Conservation (phyloP, 1,284 basidiomycete species). For the Ganoderma lucidum region DNA sequence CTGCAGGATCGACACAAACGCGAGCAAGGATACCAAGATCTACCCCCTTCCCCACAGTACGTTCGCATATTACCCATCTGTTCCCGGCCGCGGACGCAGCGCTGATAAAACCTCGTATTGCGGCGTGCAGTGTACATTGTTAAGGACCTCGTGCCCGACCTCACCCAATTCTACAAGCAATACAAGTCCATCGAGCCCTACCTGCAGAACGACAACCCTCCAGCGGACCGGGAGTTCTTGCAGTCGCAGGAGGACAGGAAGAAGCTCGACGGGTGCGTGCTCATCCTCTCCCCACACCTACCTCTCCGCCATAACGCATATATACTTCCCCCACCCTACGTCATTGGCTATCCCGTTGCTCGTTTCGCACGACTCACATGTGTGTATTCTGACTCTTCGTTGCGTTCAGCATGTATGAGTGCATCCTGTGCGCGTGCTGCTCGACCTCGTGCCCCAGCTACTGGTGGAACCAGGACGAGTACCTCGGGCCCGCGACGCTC, state of each 20-base stretch:
- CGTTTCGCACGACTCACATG: constrained; percentile 5
- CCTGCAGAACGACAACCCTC: constrained; percentile 92
- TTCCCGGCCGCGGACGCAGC: not conserved
- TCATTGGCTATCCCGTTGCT: constrained; percentile 10
- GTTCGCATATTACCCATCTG: constrained; percentile 42
- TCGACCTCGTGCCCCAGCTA: constrained; percentile 96
- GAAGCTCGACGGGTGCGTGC: constrained; percentile 87
- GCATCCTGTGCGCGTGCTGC: constrained; percentile 95
- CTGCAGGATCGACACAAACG: constrained; percentile 90
- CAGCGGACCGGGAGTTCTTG: constrained; percentile 83
- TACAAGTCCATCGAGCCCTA: constrained; percentile 99
- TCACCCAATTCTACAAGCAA: constrained; percentile 97
- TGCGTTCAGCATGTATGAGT: constrained; percentile 80
- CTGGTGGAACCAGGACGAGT: constrained; percentile 99
- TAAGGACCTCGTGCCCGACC: constrained; percentile 95
- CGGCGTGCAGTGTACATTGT: constrained; percentile 90
- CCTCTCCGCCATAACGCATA: constrained; percentile 8
- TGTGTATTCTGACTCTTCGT: not conserved
- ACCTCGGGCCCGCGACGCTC: constrained; percentile 95
- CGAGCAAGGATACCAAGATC: constrained; percentile 84
- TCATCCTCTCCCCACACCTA: not conserved
- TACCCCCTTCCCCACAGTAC: constrained; percentile 98
- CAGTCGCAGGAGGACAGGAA: constrained; percentile 93
- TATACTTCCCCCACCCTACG: constrained; percentile 21
- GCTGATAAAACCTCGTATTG: not conserved